Evolutionary conservation across 805 yeast species (phyloP), one percentile per base, ranked within the genome.

Genomic region (Myxozyma sirexii): DNA sequence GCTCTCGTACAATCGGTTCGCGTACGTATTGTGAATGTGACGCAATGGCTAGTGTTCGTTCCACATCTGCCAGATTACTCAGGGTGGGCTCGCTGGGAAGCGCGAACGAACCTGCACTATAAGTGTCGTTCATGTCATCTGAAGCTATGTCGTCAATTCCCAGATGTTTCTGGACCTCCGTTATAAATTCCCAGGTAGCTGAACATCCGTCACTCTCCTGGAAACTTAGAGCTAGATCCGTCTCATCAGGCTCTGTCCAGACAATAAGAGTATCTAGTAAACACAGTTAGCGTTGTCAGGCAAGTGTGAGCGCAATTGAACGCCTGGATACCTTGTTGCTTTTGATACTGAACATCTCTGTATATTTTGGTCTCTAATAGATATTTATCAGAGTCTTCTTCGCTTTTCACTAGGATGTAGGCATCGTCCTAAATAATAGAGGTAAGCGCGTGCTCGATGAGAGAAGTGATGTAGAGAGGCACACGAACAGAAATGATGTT

Each of bases 191-290:
- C 68, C 97, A 90, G 45, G 92, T 69, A 5, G 84, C 82, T 12
- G 88, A 82, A 73, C 99, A 93, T 0, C 97, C 98, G 47, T 86
- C 87, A 37, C 89, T 84, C 68, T 91, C 97, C 72, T 93, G 97
- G 72, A 93, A 93, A 47, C 96, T 87, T 24, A 93, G 77, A 1
- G 98, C 98, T 64, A 90, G 83, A 50, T 68, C 70, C 2, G 60
- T 55, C 15, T 59, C 69, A 72, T 90, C 96, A 1, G 75, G 68
- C 69, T 90, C 97, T 8, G 96, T 88, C 98, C 98, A 93, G 21
- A 93, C 97, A 8, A 93, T 90, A 49, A 93, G 77, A 0, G 97
- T 91, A 59, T 91, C 97, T 65, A 42, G 12, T n/a, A 33, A 24
- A 7, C 19, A 17, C 24, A 15, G 21, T 35, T n/a, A 46, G 41